These are phyloP conservation scores for Phytopythium chamaehyphon DNA, from an alignment of 352 stramenopile species.

Conservation along the genomic window DNA sequence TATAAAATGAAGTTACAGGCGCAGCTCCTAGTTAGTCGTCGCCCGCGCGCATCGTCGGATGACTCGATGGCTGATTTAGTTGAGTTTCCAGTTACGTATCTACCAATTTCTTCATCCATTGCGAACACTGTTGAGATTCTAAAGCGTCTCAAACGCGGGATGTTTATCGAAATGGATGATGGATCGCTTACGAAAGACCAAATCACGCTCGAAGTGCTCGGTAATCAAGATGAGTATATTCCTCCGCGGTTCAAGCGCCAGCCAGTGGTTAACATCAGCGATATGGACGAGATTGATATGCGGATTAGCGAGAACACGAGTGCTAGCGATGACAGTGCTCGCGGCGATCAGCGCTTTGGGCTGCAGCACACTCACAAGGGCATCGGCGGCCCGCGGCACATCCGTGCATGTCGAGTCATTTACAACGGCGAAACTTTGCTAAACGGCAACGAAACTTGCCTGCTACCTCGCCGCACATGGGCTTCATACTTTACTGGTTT, in stretches of 20 bases:
- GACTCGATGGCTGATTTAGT: constrained; percentile 43
- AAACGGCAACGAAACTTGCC: constrained; percentile 58
- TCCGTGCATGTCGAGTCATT: constrained; percentile 64
- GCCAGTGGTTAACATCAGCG: constrained; percentile 5
- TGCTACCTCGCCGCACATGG: constrained; percentile 55
- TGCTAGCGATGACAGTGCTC: constrained; percentile 9
- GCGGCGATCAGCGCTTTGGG: constrained; percentile 28
- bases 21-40: constrained; percentile 13
- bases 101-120: constrained; percentile 48
- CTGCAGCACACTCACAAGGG: constrained; percentile 41
- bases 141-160: constrained; percentile 39
- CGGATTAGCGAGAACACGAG: constrained; percentile 39
- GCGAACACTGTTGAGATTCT: constrained; percentile 59
- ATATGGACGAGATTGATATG: constrained; percentile 27
- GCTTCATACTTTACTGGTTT: constrained; percentile 51
- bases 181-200: constrained; percentile 75
- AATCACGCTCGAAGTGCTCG: constrained; percentile 72
- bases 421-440: constrained; percentile 73
- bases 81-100: constrained; percentile 64
- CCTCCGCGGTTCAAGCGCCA: constrained; percentile 33
- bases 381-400: constrained; percentile 46
- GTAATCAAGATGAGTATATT: constrained; percentile 52
- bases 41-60: constrained; percentile 35
- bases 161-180: constrained; percentile 71
- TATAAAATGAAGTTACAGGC: constrained; percentile 35